Base-by-base conservation (phyloP, 495 filamentous ascomycete species). In the Hypoxylon fragiforme region DNA sequence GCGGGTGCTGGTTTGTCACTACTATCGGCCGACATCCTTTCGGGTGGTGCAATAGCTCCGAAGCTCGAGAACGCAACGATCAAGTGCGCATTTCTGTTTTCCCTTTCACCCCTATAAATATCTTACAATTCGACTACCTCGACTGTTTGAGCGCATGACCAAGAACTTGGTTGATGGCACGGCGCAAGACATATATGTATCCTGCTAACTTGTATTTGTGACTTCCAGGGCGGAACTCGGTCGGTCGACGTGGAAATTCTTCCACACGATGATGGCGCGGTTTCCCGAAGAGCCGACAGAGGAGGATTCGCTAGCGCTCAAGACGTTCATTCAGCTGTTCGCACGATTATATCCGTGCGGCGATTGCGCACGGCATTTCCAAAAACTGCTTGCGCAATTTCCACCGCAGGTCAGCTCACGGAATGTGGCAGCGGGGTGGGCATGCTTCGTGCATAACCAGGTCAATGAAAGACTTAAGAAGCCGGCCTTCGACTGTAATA, bases 201-300 rank as follows among this genome's bases (percentile, higher is more conserved):
- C 31, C 1, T 34, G 20, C 60, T 63, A 39, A 64, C 56, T 24
- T n/a, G n/a, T 7, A 18, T 40, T 37, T 22, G 38, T 50, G 36
- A 12, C 8, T 1, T 37, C 19, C 61, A 92, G 88, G 73, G 92
- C 89, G 41, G 90, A 96, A 73, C 79, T 96, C 13, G 92, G 92
- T 51, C 86, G 89, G 60, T 85, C 91, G 19, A 85, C 88, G 15
- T 96, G 90, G 92, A 91, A 92, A 65, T 84, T 96, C 59, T 83
- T 98, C 64, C 94, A 98, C 72, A 98, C 95, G 1, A 94, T 90
- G 69, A 90, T 97, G 81, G 87, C 90, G 28, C 85, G 91, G 46
- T 98, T 92, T 73, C 95, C 94, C 32, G 88, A 92, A 58, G 80
- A 86, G 46, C 92, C 94, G 0, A 87, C 87, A 0, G 67, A 79